A percentile compares a stretch with the other conserved stretches of the same genome.
These are phyloP conservation scores for Cercis canadensis DNA, from an alignment of 306 rosid genomes.

Conservation along the genomic window DNA sequence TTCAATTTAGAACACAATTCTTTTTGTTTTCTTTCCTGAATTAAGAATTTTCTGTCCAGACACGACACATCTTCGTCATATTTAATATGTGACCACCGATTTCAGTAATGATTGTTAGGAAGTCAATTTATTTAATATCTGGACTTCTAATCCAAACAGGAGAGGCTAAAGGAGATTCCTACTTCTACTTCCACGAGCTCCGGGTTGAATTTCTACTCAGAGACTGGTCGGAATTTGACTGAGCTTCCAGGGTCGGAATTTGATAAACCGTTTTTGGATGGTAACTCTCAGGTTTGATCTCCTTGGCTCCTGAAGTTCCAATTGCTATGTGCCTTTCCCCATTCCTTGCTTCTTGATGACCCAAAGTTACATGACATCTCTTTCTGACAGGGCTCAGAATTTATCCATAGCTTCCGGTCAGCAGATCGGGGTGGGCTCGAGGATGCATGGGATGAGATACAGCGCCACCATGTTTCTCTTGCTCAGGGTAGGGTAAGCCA, in stretches of 20 bases:
- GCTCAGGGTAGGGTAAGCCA: slow-evolving; percentile 46
- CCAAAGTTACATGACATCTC: background rate
- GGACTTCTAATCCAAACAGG: slow-evolving; percentile 47
- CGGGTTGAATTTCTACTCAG: slow-evolving; percentile 50
- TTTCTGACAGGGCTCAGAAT: slow-evolving; percentile 65
- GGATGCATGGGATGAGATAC: slow-evolving; percentile 87
- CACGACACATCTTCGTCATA: background rate
- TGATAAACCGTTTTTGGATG: slow-evolving; percentile 67
- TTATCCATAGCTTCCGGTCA: slow-evolving; percentile 71
- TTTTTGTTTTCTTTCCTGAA: too few species aligned
- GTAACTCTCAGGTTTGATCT: slow-evolving; percentile 64
- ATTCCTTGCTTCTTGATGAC: slow-evolving; percentile 5
- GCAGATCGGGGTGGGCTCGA: slow-evolving; percentile 60
- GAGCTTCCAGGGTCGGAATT: slow-evolving; percentile 77
- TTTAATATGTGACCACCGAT: background rate
- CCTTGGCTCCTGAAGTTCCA: background rate
- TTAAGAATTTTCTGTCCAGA: too few species aligned
- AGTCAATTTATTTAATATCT: slow-evolving; percentile 1
- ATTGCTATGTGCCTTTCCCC: too few species aligned
- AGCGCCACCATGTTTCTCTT: slow-evolving; percentile 44
- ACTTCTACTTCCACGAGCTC: slow-evolving; percentile 57
- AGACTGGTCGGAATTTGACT: slow-evolving; percentile 17
- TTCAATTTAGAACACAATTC: too few species aligned
- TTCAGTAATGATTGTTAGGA: background rate
- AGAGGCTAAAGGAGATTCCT: slow-evolving; percentile 88